A percentile compares a stretch with the other conserved stretches of the same genome.
Conservation (phyloP, 257 asterid species). For the Jaltomata sinuosa region DNA sequence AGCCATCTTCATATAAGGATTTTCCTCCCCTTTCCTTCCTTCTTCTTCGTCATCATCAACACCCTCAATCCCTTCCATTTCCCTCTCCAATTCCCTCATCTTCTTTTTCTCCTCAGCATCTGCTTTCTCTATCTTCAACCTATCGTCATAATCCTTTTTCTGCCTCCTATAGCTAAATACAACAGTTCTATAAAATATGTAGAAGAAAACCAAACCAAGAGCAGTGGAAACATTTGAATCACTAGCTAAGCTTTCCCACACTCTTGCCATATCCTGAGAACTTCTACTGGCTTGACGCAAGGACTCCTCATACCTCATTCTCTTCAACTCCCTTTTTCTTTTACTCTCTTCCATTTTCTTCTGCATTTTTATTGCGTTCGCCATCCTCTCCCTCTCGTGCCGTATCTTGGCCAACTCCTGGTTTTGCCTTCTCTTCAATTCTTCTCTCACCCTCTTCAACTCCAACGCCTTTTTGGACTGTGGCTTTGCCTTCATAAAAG, state of each 20-base stretch:
- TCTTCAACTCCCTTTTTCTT: conserved; percentile 54
- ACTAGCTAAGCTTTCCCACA: conserved; percentile 68
- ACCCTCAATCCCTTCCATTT: conserved; percentile 50
- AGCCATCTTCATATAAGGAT: conserved; percentile 67
- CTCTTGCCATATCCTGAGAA: conserved; percentile 34
- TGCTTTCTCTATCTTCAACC: conserved; percentile 82
- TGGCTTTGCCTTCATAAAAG: conserved; percentile 57
- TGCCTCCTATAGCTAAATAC: conserved; percentile 77
- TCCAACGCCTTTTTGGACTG: conserved; percentile 82
- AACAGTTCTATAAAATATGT: conserved; percentile 63
- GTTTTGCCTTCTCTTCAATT: conserved; percentile 17
- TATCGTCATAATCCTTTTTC: conserved; percentile 91
- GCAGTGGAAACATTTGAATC: conserved; percentile 56
- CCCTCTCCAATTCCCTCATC: conserved; percentile 76
- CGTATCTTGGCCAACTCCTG: conserved; percentile 38
- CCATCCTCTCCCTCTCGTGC: conserved; percentile 50
- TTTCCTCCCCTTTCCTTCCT: conserved; percentile 59
- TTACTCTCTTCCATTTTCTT: conserved; percentile 65
- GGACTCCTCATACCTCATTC: conserved; percentile 32
- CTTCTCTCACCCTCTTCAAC: conserved; percentile 56
- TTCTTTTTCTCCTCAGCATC: conserved; percentile 93
- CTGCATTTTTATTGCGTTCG: conserved; percentile 44
- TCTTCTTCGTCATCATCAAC: conserved; percentile 57
- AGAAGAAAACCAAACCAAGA: conserved; percentile 76
- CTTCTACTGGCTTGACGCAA: conserved; percentile 38